Conservation (phyloP, 2,329 filamentous ascomycete genomes). For the Penicillium italicum region DNA sequence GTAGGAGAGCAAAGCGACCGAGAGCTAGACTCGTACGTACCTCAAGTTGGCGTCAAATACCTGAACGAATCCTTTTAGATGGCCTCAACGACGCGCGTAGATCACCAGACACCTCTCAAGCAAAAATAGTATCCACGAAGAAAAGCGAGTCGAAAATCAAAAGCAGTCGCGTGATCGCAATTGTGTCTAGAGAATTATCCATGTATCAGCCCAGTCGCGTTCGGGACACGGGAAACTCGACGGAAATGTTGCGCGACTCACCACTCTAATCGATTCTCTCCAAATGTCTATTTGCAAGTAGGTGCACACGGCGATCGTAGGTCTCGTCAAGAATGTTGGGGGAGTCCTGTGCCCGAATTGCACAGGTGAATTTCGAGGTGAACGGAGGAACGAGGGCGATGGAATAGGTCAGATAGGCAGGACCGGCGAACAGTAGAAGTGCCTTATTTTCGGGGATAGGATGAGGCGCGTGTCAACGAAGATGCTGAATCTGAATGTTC, state of each 20-base stretch:
- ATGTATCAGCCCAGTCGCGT: conserved; percentile 5
- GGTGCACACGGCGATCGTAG: conserved; percentile 22
- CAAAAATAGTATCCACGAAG: background rate
- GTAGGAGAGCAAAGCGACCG: background rate
- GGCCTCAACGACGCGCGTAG: background rate
- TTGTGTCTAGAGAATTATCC: background rate
- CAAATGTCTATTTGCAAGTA: conserved; percentile 26
- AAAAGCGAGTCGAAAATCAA: conserved; percentile 1
- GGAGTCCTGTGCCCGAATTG: background rate
- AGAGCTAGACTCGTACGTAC: background rate
- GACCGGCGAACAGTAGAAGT: background rate
- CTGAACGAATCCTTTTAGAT: background rate
- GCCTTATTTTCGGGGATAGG: background rate
- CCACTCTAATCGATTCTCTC: conserved; percentile 29
- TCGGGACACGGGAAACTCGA: background rate
- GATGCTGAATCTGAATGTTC: background rate
- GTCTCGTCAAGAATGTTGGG: conserved; percentile 21
- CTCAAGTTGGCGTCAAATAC: background rate
- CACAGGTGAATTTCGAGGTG: background rate
- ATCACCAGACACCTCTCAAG: background rate
- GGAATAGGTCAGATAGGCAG: background rate
- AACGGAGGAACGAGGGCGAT: background rate
- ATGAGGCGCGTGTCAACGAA: background rate
- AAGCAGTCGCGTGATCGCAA: conserved; percentile 9
- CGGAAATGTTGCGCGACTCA: conserved; percentile 23